These are phyloP conservation scores for Keqinozyma sinolaborantium DNA, from an alignment of 1,139 yeast genomes.

Conservation along the genomic window DNA sequence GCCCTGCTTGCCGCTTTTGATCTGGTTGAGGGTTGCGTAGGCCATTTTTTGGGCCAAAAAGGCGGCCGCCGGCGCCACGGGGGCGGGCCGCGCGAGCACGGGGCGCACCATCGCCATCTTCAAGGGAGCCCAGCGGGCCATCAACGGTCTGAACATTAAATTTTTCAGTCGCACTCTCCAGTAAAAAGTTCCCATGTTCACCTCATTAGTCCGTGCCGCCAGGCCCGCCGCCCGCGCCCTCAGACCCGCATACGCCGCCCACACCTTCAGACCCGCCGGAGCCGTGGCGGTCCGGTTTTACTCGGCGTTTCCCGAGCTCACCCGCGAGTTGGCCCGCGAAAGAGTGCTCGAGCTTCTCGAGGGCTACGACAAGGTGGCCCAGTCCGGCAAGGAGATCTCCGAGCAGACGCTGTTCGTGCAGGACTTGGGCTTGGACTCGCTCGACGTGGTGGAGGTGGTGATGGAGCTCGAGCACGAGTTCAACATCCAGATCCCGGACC, in stretches of 20 bases:
- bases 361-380: slow-evolving; percentile 69
- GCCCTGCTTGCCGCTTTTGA: slow-evolving; percentile 61
- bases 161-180: slow-evolving; percentile 2
- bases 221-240: slow-evolving; percentile 3
- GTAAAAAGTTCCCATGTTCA: slow-evolving; percentile 28
- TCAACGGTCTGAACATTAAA: not conserved
- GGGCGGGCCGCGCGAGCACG: not conserved
- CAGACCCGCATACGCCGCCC: slow-evolving; percentile 3
- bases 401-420: slow-evolving; percentile 61
- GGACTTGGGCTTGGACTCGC: slow-evolving; percentile 82
- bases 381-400: slow-evolving; percentile 42
- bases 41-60: slow-evolving; percentile 29
- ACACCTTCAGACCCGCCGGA: slow-evolving; percentile 4
- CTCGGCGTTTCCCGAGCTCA: slow-evolving; percentile 62
- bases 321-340: slow-evolving; percentile 68
- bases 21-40: slow-evolving; percentile 71
- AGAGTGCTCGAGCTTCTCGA: slow-evolving; percentile 77
- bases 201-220: slow-evolving; percentile 19
- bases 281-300: slow-evolving; percentile 39
- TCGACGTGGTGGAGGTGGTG: slow-evolving; percentile 84
- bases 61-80: slow-evolving; percentile 1
- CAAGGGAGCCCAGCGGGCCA: slow-evolving; percentile 11
- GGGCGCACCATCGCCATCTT: not conserved
- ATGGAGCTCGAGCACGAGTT: slow-evolving; percentile 88
- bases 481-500: slow-evolving; percentile 78